A percentile compares a stretch with the other conserved stretches of the same genome.
Conservation (phyloP, 108 stramenopile genomes). For the Chaetoceros tenuissimus region DNA sequence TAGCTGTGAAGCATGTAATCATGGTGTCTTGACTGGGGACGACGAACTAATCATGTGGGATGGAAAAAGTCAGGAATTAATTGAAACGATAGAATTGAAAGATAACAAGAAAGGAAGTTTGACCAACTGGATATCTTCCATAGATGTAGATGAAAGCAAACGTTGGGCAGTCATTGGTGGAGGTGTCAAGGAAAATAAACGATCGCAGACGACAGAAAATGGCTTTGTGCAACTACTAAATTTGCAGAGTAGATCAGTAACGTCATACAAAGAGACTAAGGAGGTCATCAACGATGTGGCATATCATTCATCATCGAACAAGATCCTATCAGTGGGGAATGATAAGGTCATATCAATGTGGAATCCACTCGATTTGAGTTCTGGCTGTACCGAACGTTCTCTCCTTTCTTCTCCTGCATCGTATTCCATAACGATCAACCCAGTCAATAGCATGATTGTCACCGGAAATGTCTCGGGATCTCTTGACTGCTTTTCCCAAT, state of each 20-base stretch:
- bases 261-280: not conserved
- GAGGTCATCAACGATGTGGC: not conserved
- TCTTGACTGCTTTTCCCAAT: not conserved
- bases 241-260: not conserved
- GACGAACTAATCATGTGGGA: not conserved
- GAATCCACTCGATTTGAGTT: not conserved
- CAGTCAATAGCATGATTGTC: not conserved
- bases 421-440: not conserved
- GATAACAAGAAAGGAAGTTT: not conserved
- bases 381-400: not conserved
- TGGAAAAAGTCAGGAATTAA: not conserved
- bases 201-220: not conserved
- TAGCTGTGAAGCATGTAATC: not conserved
- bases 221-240: not conserved
- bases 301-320: not conserved
- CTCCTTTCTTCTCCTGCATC: not conserved
- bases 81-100: not conserved
- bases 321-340: not conserved
- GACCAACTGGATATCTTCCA: not conserved
- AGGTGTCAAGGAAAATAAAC: not conserved
- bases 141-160: not conserved
- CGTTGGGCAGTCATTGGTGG: not conserved
- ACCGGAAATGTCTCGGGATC: not conserved
- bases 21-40: not conserved
- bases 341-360: not conserved